Base-by-base conservation (phyloP, 345 rosid species). In the Erysimum cheiranthoides region DNA sequence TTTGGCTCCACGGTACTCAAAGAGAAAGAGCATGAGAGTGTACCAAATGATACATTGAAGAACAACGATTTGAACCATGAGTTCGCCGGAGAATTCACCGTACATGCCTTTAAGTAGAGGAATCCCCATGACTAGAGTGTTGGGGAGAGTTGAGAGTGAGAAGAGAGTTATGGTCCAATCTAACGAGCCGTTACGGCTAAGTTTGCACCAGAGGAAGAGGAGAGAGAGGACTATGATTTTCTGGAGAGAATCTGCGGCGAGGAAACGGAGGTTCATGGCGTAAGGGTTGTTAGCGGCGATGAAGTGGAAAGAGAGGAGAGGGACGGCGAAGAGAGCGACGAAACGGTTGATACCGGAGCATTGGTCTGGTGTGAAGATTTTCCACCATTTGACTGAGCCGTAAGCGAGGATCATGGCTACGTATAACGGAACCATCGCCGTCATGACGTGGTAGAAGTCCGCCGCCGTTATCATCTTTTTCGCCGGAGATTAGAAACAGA, bases 331-430 rank as follows among this genome's bases (percentile, higher is more conserved):
- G 17, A 95, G 89, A 38, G 99, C 99, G 18, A 95, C 99, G 70
- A 95, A 93, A 7, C 99, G 97, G 80, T 95, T 95, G 83, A 95
- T 95, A 53, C 98, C 99, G 30, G 98, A 93, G 79, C 99, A 95
- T 75, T 95, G 99, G 31, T 89, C 97, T 2, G 97, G 99, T 13
- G 94, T 84, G 85, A 95, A 95, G 65, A 95, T 92, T 71, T 93
- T 93, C 99, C 99, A 95, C 99, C 99, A 95, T 74, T 89, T 91
- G 46, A 95, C 99, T 0, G 99, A 95, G 17, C 99, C 98, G 66
- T 95, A 95, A 3, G 98, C 99, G 39, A 95, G 76, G 67, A 87
- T 80, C 98, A 95, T 92, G 73, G 99, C 99, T 82, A 95, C 99
- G 80, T 95, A 95, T 31, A 95, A 92, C 36, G 99, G 99, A 30